Percentiles rank a stretch among this genome's conserved stretches.
These are phyloP conservation scores for Lipomyces yamadae DNA, from an alignment of 805 yeast species.

Conservation along the genomic window DNA sequence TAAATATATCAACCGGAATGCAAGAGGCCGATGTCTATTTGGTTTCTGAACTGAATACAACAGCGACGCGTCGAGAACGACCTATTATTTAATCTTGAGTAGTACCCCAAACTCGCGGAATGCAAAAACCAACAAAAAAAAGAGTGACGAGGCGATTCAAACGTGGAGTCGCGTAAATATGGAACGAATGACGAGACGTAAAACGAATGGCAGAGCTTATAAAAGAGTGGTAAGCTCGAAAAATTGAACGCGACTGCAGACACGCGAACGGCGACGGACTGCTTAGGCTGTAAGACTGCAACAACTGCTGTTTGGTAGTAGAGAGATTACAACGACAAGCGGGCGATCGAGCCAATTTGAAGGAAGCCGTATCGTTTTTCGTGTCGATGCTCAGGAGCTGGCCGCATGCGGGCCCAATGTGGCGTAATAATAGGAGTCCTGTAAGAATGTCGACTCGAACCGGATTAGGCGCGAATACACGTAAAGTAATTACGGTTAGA, in stretches of 20 bases:
- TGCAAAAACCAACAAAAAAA: neutral
- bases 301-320: neutral
- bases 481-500: neutral
- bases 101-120: neutral
- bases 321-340: neutral
- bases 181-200: neutral
- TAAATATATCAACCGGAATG: neutral
- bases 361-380: neutral
- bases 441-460: neutral
- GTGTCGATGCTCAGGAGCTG: neutral
- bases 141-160: neutral
- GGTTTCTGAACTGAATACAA: neutral
- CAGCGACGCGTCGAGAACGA: neutral
- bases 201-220: constrained; percentile 4
- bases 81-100: neutral
- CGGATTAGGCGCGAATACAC: neutral
- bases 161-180: neutral
- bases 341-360: neutral
- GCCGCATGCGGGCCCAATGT: neutral
- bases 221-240: constrained; percentile 7
- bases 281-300: neutral
- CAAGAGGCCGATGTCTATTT: neutral
- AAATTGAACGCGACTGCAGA: neutral
- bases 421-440: neutral
- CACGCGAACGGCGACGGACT: neutral